Evolutionary conservation across 495 filamentous ascomycete genomes (phyloP), one percentile per base, ranked within the genome.

Genomic region (Aspergillus carlsbadensis): DNA sequence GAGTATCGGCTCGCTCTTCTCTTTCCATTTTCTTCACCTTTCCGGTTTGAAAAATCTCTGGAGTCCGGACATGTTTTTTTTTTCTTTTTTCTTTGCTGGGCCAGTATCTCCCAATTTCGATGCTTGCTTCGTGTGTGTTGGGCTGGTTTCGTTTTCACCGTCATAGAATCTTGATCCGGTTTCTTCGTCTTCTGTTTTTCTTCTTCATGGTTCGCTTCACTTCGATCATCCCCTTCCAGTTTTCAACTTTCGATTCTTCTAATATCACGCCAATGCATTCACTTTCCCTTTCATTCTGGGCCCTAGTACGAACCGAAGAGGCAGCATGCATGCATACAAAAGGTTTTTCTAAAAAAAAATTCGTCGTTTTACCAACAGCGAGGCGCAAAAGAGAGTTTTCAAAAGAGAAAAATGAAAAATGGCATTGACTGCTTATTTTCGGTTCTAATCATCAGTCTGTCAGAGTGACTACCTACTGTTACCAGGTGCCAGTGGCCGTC

Each of bases 31-130:
- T 46, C 54, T 57, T 37, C 41, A 48, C 34, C 31, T 59, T 60
- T 57, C 41, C 37, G 65, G 66, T 64, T 64, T 54, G 35, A 73
- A 76, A 29, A 73, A 63, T 64, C 67, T 68, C 62, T 66, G 72
- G 73, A 72, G 72, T 75, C 66, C 69, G 64, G 72, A 58, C 67
- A 65, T 73, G 62, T 68, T 56, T 71, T 8, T 29, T 3, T 29
- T 29, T 8, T 29, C 8, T 29, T 29, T 29, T n/a, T n/a, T n/a
- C n/a, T n/a, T 70, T 70, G 65, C 63, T 60, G 68, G 68, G 66
- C 54, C 61, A 74, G 68, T 69, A 61, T 72, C 60, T 65, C 55
- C 55, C 57, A 41, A 33, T 59, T 66, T 65, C 61, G 59, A 70
- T 70, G 65, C 67, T 69, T 70, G 63, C 62, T 71, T 65, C 54